These are phyloP conservation scores for Beauveria scarabaeidicola DNA, from an alignment of 2,329 filamentous ascomycete species.

Conservation along the genomic window DNA sequence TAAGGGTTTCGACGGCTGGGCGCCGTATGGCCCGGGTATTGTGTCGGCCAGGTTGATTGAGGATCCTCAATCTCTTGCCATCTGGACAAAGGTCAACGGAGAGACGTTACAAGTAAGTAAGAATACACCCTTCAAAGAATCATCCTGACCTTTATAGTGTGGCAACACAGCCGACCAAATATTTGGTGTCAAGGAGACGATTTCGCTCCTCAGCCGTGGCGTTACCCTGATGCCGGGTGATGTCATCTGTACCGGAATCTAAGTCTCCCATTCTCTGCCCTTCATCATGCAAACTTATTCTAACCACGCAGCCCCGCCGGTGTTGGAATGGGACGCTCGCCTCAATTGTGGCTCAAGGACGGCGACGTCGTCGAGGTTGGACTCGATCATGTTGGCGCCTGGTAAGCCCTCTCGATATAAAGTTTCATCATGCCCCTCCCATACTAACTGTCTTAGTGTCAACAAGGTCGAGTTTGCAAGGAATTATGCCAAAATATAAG, in stretches of 20 bases:
- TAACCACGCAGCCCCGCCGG: constrained; percentile 46
- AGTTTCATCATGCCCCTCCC: neutral
- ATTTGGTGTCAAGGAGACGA: constrained; percentile 50
- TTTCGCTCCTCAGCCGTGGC: constrained; percentile 52
- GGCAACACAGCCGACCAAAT: constrained; percentile 54
- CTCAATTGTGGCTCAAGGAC: constrained; percentile 60
- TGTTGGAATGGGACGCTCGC: constrained; percentile 61
- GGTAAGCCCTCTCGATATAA: constrained; percentile 19
- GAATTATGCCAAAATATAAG: constrained; percentile 20
- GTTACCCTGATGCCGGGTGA: constrained; percentile 56
- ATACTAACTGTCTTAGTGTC: constrained; percentile 15
- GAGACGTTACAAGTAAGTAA: constrained; percentile 40
- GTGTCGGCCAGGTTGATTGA: constrained; percentile 47
- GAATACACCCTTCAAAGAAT: neutral
- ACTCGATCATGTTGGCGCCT: constrained; percentile 57
- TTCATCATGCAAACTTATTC: neutral
- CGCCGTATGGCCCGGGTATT: constrained; percentile 64
- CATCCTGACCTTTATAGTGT: constrained; percentile 26
- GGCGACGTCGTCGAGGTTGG: constrained; percentile 62
- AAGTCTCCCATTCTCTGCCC: constrained; percentile 19
- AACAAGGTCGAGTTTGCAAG: constrained; percentile 25
- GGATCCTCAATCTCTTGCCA: constrained; percentile 48
- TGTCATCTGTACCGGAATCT: constrained; percentile 59
- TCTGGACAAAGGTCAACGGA: constrained; percentile 53
- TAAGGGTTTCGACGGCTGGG: constrained; percentile 71